Conservation (phyloP, 108 stramenopile genomes). For the Skeletonema grethae region DNA sequence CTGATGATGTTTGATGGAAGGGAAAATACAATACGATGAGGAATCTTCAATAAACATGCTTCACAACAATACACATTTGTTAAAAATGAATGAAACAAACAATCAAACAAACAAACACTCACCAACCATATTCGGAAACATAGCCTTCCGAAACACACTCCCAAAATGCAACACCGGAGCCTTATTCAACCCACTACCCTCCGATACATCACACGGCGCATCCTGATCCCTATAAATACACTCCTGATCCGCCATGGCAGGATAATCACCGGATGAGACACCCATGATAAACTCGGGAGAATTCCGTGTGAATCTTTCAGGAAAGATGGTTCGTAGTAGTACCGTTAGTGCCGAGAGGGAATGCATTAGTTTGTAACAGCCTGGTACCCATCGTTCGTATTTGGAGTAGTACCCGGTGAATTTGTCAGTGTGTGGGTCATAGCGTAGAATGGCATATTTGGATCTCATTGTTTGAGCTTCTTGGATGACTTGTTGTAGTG, state of each 20-base stretch:
- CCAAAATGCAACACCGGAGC: slow-evolving; percentile 9
- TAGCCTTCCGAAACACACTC: background rate
- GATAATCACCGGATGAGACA: slow-evolving; percentile 1
- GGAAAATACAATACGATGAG: background rate
- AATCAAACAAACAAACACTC: background rate
- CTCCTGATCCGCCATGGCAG: slow-evolving; percentile 2
- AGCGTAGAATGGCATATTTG: background rate
- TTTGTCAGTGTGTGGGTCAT: slow-evolving; percentile 5
- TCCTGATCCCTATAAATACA: slow-evolving; percentile 7
- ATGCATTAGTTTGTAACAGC: slow-evolving; percentile 6
- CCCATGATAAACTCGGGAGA: slow-evolving; percentile 3
- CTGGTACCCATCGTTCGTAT: slow-evolving; percentile 3
- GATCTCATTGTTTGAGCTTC: background rate
- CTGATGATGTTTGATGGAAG: background rate
- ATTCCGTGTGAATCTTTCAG: background rate
- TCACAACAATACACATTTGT: no score
- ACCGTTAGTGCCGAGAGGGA: background rate
- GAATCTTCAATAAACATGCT: background rate
- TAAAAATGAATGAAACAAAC: background rate
- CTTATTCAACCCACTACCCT: no score
- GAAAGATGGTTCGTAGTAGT: background rate
- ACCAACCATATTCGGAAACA: slow-evolving; percentile 7
- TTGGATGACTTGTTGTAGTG: background rate
- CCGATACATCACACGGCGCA: background rate
- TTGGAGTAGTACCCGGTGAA: slow-evolving; percentile 6